Evolutionary conservation across 176 grass and related monocot species (phyloP).

Genomic region (Saccharum spontaneum): DNA sequence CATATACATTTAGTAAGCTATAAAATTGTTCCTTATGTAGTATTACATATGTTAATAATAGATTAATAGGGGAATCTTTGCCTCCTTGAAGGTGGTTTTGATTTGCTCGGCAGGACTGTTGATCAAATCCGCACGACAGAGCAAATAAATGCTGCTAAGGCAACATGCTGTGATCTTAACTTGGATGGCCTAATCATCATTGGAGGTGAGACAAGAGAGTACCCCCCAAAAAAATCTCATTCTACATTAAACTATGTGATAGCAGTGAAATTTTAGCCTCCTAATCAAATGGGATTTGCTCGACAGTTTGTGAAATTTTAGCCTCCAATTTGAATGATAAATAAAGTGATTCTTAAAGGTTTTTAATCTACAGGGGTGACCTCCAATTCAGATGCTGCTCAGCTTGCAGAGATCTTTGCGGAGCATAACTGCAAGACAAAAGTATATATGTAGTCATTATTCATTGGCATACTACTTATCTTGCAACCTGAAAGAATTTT

Average conservation of each 20-base stretch:
- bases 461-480: background rate
- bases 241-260: background rate
- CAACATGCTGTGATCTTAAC: constrained; percentile 32
- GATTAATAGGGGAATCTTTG: background rate
- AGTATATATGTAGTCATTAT: constrained; percentile 32
- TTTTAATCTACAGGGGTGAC: constrained; percentile 52
- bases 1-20: background rate
- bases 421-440: constrained; percentile 72
- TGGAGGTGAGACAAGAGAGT: constrained; percentile 39
- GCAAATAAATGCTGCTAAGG: constrained; percentile 48
- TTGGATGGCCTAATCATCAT: constrained; percentile 48
- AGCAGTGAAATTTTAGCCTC: background rate
- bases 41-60: background rate
- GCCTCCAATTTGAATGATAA: background rate
- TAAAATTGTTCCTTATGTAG: background rate
- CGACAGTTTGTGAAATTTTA: background rate
- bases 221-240: background rate
- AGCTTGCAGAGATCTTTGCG: constrained; percentile 86
- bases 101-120: constrained; percentile 49
- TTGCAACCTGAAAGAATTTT: background rate
- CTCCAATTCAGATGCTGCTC: constrained; percentile 89
- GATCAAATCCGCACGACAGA: constrained; percentile 50
- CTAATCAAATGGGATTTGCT: background rate
- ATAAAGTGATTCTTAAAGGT: background rate
- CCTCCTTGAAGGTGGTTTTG: constrained; percentile 46